Evolutionary conservation across 2,329 filamentous ascomycete species (phyloP).

Genomic region (Plenodomus lindquistii): DNA sequence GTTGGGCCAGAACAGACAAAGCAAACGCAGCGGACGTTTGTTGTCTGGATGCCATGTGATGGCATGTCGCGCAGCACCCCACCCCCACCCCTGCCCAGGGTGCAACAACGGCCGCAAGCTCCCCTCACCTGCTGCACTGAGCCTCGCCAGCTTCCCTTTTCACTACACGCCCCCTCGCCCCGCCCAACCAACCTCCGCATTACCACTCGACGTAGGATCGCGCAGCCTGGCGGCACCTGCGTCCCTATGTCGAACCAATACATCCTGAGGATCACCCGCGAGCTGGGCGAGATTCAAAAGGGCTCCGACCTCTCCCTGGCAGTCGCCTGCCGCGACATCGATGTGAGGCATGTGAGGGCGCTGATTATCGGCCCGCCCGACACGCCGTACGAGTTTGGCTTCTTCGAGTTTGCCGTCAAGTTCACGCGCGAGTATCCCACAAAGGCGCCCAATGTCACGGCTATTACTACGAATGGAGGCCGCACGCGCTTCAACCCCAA

Average conservation of each 20-base stretch:
- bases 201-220: neutral
- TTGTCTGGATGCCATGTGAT: too few relatives aligned
- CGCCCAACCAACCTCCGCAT: neutral
- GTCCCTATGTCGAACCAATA: slow-evolving; percentile 75
- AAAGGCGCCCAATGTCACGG: slow-evolving; percentile 63
- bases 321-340: slow-evolving; percentile 82
- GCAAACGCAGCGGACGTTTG: too few relatives aligned
- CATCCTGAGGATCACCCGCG: slow-evolving; percentile 85
- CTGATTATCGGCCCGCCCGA: slow-evolving; percentile 91
- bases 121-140: too few relatives aligned
- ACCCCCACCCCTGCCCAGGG: too few relatives aligned
- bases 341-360: slow-evolving; percentile 85
- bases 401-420: slow-evolving; percentile 86
- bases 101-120: slow-evolving; percentile 6
- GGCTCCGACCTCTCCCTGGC: slow-evolving; percentile 83
- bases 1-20: too few relatives aligned
- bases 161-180: too few relatives aligned
- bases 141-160: too few relatives aligned
- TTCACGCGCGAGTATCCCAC: slow-evolving; percentile 86
- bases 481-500: slow-evolving; percentile 94
- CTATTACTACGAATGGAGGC: slow-evolving; percentile 86
- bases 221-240: slow-evolving; percentile 5
- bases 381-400: slow-evolving; percentile 95
- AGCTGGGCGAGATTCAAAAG: slow-evolving; percentile 83
- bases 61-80: too few relatives aligned